Base-by-base conservation (phyloP, 441 rosid genomes). In the Erodium chrysanthum region DNA sequence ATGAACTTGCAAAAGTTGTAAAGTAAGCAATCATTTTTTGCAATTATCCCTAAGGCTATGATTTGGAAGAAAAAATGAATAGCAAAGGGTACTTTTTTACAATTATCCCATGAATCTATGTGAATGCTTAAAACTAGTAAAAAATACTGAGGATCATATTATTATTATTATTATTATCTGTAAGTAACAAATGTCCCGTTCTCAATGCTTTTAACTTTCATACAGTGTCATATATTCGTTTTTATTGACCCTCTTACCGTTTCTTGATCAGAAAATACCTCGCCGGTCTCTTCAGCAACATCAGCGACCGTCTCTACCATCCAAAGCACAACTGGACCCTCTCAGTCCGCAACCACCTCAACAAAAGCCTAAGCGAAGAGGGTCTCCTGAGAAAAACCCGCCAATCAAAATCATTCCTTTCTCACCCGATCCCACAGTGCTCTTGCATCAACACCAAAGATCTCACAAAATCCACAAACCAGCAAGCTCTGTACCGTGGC, bases 311-410 rank as follows among this genome's bases (percentile, higher is more conserved):
- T 70, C 63, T 70, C 14, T 70, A 65, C 68, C 11, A 52, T 35
- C 73, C 73, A 17, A 70, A 70, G 35, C 68, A 54, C 22, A 70
- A 70, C 63, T 70, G 73, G 73, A 70, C 54, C 2, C 68, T 70
- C 64, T 58, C 1, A 23, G 68, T 65, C 35, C 65, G 73, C 20
- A 35, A 64, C 63, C 73, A 70, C 65, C 73, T 70, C 22, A 70
- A 65, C 17, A 27, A 56, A 70, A 70, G 73, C 68, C 73, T 70
- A 0, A 68, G 56, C 33, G 73, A 65, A 54, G 69, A 21, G 50
- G 73, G 73, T 20, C 64, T 70, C 7, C 37, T 33, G 40, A 65
- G 58, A 68, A 68, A 70, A 56, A 46, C 20, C 73, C 63, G 0
- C 11, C 52, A 52, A 52, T 58, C 68, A 18, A 66, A 71, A 67